A percentile compares a stretch with the other conserved stretches of the same genome.
These are phyloP conservation scores for Pseudoneurospora amorphoporcata DNA, from an alignment of 495 filamentous ascomycete genomes.

Conservation along the genomic window DNA sequence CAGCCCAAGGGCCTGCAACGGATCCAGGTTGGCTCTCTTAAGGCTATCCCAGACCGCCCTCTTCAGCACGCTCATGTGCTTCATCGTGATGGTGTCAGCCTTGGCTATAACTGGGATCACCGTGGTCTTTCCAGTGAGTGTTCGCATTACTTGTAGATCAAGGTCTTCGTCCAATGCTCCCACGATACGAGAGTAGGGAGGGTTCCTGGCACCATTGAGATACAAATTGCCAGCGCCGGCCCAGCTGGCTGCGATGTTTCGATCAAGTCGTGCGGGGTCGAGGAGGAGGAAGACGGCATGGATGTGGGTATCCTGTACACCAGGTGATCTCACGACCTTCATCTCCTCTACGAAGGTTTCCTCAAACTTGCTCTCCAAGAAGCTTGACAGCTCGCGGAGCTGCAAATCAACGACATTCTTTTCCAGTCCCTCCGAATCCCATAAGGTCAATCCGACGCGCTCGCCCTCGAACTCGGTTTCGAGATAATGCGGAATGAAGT, in stretches of 20 bases:
- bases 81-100: constrained; percentile 87
- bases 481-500: constrained; percentile 77
- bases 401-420: constrained; percentile 90
- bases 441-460: constrained; percentile 84
- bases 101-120: constrained; percentile 95
- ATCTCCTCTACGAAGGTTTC: constrained; percentile 97
- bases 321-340: constrained; percentile 88
- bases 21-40: constrained; percentile 77
- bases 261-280: constrained; percentile 77
- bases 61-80: constrained; percentile 90
- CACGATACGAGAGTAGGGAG: constrained; percentile 34
- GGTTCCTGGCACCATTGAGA: constrained; percentile 38
- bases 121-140: constrained; percentile 86
- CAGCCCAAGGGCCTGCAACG: constrained; percentile 73
- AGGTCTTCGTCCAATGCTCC: constrained; percentile 80
- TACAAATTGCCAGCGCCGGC: constrained; percentile 43
- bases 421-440: constrained; percentile 92
- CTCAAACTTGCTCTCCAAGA: constrained; percentile 96
- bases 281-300: constrained; percentile 91
- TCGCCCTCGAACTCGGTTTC: constrained; percentile 94
- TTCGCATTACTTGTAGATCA: constrained; percentile 81
- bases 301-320: constrained; percentile 91
- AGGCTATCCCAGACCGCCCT: constrained; percentile 82
- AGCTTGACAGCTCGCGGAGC: constrained; percentile 78
- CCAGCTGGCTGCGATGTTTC: constrained; percentile 63